Base-by-base conservation (phyloP, 306 rosid genomes). In the Ziziphus jujuba region DNA sequence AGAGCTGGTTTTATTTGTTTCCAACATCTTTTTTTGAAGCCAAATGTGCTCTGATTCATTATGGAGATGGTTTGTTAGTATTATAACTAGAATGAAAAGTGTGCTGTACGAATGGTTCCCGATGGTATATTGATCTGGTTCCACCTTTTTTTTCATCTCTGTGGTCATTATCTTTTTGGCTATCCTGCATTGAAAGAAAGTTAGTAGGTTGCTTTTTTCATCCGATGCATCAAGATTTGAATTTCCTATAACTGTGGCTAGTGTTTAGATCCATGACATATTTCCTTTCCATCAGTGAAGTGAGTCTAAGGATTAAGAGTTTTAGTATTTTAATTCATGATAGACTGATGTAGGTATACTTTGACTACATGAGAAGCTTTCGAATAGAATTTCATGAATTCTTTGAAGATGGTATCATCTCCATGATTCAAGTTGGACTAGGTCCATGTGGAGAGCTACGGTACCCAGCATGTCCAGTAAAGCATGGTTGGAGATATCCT, bases 401-500 rank as follows among this genome's bases (percentile, higher is more conserved):
- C 75, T 90, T 95, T 47, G 89, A 84, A 80, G 91, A 87, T 61
- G 92, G 90, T 51, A 71, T 75, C 61, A 84, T 95, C 85, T 80
- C 96, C 65, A 75, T 77, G 87, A 76, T 95, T 90, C 96, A 85
- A 90, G 82, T 95, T 76, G 99, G 99, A 59, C 76, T 95, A 60
- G 99, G 99, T 72, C 97, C 99, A 7, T 85, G 99, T 67, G 99
- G 99, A 75, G 99, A 95, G 78, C 83, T 95, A 34, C 82, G 97
- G 69, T 90, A 82, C 77, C 97, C 99, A 77, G 90, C 96, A 66
- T 82, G 65, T 85, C 91, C 99, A 48, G 96, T 90, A 53, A 95
- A 90, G 89, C 96, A 95, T 85, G 99, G 99, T 67, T 95, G 99
- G 99, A 85, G 97, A 69, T 90, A 87, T 79, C 97, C 99, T 40